Percentiles rank a stretch among this genome's conserved stretches.
Evolutionary conservation across 1,139 yeast genomes (phyloP).

Genomic region (Candida labiduridarum): DNA sequence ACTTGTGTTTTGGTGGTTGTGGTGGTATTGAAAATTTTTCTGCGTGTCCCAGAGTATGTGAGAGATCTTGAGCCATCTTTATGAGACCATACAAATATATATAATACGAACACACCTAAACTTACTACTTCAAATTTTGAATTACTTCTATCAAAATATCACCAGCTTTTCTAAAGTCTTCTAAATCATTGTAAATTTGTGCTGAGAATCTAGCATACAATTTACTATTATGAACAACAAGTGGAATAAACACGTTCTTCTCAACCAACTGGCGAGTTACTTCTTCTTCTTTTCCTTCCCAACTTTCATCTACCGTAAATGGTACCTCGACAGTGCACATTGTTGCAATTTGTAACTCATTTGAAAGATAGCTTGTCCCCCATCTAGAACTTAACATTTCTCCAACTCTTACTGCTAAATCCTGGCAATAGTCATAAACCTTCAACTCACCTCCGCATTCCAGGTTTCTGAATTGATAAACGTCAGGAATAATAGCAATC

Average conservation of each 20-base stretch:
- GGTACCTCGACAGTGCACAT: slow-evolving; percentile 44
- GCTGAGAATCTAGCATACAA: slow-evolving; percentile 57
- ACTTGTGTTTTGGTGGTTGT: neutral
- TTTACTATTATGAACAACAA: slow-evolving; percentile 41
- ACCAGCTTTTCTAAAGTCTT: slow-evolving; percentile 52
- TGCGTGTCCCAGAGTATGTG: neutral
- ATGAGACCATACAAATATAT: neutral
- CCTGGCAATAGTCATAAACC: slow-evolving; percentile 50
- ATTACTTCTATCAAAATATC: slow-evolving; percentile 22
- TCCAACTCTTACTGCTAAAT: slow-evolving; percentile 48
- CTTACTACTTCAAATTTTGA: neutral
- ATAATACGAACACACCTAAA: neutral
- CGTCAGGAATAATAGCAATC: slow-evolving; percentile 31
- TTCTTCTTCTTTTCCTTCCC: slow-evolving; percentile 10
- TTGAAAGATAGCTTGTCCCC: slow-evolving; percentile 26
- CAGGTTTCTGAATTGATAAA: slow-evolving; percentile 53
- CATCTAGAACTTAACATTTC: slow-evolving; percentile 36
- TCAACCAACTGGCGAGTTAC: slow-evolving; percentile 16
- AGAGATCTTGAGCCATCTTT: neutral
- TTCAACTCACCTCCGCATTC: slow-evolving; percentile 63
- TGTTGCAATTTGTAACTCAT: slow-evolving; percentile 39
- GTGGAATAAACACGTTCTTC: slow-evolving; percentile 48
- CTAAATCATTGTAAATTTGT: slow-evolving; percentile 58
- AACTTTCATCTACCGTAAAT: slow-evolving; percentile 13
- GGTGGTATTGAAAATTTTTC: slow-evolving; percentile 12